Evolutionary conservation across 192 early-diverging fungal species (phyloP).

Genomic region (Funneliformis geosporum): DNA sequence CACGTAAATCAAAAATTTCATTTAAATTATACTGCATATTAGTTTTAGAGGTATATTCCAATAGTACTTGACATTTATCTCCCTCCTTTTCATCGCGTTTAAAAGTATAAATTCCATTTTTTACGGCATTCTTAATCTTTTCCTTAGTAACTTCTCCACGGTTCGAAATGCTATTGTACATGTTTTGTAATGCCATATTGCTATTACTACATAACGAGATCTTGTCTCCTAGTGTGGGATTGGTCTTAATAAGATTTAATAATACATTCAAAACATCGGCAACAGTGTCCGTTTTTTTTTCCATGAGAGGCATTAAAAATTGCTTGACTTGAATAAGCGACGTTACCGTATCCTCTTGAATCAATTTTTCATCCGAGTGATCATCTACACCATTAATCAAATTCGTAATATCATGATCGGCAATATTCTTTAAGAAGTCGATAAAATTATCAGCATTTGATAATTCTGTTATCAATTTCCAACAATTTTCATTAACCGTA

Average conservation of each 20-base stretch:
- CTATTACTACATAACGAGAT: conserved; percentile 27
- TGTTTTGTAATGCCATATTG: conserved; percentile 27
- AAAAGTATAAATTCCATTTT: conserved; percentile 29
- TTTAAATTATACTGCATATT: conserved; percentile 4
- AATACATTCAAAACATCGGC: background rate
- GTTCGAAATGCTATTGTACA: conserved; percentile 26
- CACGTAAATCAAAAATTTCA: conserved; percentile 33
- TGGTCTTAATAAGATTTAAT: background rate
- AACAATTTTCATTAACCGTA: background rate
- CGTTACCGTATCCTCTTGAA: conserved; percentile 30
- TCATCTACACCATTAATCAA: conserved; percentile 37
- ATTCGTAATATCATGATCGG: conserved; percentile 31
- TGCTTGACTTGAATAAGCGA: conserved; percentile 34
- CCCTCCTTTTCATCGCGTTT: background rate
- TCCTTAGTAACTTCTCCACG: background rate
- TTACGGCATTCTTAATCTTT: conserved; percentile 26
- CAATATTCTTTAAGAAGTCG: background rate
- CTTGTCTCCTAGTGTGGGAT: conserved; percentile 6
- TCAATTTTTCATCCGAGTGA: conserved; percentile 28
- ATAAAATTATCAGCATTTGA: background rate
- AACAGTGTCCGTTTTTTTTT: background rate
- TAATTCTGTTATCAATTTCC: conserved; percentile 7
- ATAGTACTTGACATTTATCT: conserved; percentile 24
- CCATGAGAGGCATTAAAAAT: conserved; percentile 18
- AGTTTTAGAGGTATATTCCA: background rate